A percentile compares a stretch with the other conserved stretches of the same genome.
These are phyloP conservation scores for Coemansia sp. DNA, from an alignment of 192 early-diverging fungal species.

Conservation along the genomic window DNA sequence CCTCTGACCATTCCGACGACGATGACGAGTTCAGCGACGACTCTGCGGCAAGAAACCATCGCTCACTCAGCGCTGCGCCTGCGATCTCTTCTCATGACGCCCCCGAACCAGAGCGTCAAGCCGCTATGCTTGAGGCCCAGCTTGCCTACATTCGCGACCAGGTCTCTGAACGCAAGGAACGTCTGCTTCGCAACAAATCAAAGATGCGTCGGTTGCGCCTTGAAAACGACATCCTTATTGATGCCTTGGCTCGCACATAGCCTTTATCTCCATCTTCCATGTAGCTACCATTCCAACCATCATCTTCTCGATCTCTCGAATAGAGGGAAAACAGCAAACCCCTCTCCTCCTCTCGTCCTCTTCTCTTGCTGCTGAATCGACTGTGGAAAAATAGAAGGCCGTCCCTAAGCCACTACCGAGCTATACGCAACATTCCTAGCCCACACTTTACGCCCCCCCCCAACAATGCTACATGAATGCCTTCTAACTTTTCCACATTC, in stretches of 20 bases:
- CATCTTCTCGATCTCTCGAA: too few species aligned
- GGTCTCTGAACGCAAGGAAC: conserved; percentile 22
- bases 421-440: too few species aligned
- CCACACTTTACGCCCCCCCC: too few species aligned
- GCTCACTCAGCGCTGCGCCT: neutral
- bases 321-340: too few species aligned
- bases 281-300: too few species aligned
- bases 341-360: too few species aligned
- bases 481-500: too few species aligned
- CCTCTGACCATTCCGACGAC: neutral
- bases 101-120: conserved; percentile 15
- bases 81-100: neutral
- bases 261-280: too few species aligned
- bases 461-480: too few species aligned
- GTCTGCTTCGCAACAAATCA: conserved; percentile 14
- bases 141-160: conserved; percentile 28
- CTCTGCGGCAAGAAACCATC: neutral
- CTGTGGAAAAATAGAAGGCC: too few species aligned
- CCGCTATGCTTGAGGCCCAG: conserved; percentile 27
- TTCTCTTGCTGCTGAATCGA: too few species aligned
- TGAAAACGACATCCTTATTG: conserved; percentile 43
- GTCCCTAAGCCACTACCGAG: too few species aligned
- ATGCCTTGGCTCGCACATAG: conserved; percentile 19
- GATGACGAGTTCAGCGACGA: neutral
- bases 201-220: conserved; percentile 41